A percentile compares a stretch with the other conserved stretches of the same genome.
These are phyloP conservation scores for Acorus calamus DNA, from an alignment of 106 monocot genomes.

Conservation along the genomic window DNA sequence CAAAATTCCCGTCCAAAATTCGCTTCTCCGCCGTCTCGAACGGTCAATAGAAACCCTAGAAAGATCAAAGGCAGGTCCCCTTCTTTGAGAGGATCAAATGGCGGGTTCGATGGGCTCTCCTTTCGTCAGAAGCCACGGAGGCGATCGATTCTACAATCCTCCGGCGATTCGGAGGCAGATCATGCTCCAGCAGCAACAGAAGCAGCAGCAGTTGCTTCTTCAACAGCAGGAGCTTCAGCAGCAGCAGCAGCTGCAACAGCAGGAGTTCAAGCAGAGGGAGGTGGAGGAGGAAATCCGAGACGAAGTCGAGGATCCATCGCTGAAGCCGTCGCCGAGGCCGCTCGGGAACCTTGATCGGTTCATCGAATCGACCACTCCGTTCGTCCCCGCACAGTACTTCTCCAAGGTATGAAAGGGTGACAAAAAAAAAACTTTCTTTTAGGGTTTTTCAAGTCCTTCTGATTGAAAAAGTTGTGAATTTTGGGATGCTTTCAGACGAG, in stretches of 20 bases:
- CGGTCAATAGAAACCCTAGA: no score
- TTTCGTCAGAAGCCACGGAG: conserved; percentile 30
- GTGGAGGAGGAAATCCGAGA: conserved; percentile 20
- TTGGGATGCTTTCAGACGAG: conserved; percentile 22
- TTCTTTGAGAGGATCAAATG: conserved; percentile 7
- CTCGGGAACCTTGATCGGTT: conserved; percentile 64
- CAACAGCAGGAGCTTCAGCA: background rate
- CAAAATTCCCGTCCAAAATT: no score
- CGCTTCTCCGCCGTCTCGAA: no score
- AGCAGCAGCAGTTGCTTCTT: conserved; percentile 9
- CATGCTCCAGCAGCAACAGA: conserved; percentile 25
- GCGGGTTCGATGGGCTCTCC: conserved; percentile 41
- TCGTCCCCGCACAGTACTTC: conserved; percentile 36
- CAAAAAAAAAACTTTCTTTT: background rate
- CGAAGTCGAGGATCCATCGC: conserved; percentile 49
- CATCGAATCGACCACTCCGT: conserved; percentile 52
- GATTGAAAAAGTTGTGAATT: background rate
- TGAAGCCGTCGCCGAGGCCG: conserved; percentile 32
- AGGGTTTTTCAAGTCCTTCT: background rate
- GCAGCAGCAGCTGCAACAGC: background rate
- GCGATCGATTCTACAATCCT: conserved; percentile 65
- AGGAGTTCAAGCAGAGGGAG: conserved; percentile 3
- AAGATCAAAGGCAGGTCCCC: no score
- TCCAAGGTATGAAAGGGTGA: conserved; percentile 31
- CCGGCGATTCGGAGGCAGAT: conserved; percentile 33